These are phyloP conservation scores for Kodamaea alishanica DNA, from an alignment of 1,139 yeast species.

Conservation along the genomic window DNA sequence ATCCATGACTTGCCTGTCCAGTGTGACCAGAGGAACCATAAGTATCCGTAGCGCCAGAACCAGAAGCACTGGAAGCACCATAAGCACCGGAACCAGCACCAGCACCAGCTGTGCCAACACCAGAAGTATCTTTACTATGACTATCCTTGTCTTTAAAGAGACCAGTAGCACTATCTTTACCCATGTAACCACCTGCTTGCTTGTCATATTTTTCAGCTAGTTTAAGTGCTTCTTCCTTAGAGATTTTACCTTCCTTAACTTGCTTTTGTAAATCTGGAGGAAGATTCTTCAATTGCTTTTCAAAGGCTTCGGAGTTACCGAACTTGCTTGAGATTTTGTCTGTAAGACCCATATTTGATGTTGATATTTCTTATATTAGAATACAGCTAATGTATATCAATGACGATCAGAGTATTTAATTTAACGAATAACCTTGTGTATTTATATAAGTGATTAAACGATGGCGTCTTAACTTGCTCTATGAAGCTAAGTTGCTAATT, in stretches of 20 bases:
- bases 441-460: too few species aligned
- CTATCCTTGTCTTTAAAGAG: conserved; percentile 23
- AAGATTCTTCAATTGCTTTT: conserved; percentile 19
- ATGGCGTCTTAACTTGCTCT: too few species aligned
- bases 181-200: conserved; percentile 26
- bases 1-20: not conserved
- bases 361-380: not conserved
- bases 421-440: too few species aligned
- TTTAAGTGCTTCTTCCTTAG: conserved; percentile 27
- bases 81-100: conserved; percentile 10
- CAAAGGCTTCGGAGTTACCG: conserved; percentile 15
- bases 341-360: conserved; percentile 31
- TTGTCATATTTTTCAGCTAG: conserved; percentile 27
- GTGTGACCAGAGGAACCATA: conserved; percentile 12
- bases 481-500: too few species aligned
- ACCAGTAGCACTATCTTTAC: conserved; percentile 30
- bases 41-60: conserved; percentile 10
- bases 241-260: conserved; percentile 29
- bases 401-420: too few species aligned
- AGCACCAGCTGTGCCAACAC: conserved; percentile 10
- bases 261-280: conserved; percentile 24
- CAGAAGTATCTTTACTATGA: conserved; percentile 23
- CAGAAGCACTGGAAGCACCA: conserved; percentile 8
- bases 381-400: too few species aligned
- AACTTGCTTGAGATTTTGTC: conserved; percentile 34